phyloP scores from a whole-genome alignment of 1,284 basidiomycete species.

The Tilletia horrida region DNA sequence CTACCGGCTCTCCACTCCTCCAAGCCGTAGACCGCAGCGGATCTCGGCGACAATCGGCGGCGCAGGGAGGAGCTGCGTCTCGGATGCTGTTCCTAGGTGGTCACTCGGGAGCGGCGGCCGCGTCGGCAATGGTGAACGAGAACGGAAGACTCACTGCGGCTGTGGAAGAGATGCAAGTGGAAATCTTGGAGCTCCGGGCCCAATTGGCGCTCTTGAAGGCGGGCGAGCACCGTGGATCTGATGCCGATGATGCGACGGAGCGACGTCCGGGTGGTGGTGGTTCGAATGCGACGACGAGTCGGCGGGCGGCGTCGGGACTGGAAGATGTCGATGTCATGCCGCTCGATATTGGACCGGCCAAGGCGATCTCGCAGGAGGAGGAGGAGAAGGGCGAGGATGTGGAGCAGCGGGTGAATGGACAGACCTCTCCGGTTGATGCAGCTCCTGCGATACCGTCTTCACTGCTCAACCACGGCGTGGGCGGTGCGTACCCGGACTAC shows the following conservation, averaged over 20 bases:
- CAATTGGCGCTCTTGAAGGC: constrained; percentile 27
- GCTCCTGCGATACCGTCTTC: no score
- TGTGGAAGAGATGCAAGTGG: not conserved
- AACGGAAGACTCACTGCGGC: not conserved
- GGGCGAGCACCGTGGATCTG: not conserved
- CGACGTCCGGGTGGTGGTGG: not conserved
- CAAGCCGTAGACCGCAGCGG: not conserved
- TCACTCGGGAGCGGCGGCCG: not conserved
- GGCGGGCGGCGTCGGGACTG: not conserved
- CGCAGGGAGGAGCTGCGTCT: not conserved
- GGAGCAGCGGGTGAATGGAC: not conserved
- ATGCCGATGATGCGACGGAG: not conserved
- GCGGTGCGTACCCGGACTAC: not conserved
- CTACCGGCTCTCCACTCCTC: not conserved
- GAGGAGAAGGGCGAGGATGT: not conserved
- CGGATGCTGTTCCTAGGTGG: not conserved
- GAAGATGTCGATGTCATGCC: constrained; percentile 14
- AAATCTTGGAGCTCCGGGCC: constrained; percentile 40
- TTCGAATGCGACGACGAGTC: not conserved
- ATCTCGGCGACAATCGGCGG: not conserved
- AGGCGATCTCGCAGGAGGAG: not conserved
- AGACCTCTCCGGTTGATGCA: no score
- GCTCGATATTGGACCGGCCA: constrained; percentile 5
- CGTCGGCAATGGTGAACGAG: constrained; percentile 1
- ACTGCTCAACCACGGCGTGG: no score